Evolutionary conservation across 2,329 filamentous ascomycete species (phyloP).

Genomic region (Harringtonia lauricola): DNA sequence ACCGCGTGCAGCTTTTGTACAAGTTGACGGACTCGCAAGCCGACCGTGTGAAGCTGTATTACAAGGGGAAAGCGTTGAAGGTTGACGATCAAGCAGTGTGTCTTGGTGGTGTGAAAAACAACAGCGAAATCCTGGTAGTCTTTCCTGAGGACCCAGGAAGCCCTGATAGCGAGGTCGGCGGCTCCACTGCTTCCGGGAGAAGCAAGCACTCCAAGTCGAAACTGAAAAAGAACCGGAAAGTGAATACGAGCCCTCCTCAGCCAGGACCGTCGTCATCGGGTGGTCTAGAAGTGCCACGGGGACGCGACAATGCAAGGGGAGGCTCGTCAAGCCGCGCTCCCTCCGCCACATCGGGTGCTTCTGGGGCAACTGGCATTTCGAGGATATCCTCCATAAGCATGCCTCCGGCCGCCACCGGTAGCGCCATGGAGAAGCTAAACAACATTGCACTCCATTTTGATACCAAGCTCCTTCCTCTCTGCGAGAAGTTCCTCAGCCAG

Average conservation of each 20-base stretch:
- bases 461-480: conserved; percentile 53
- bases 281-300: conserved; percentile 21
- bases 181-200: conserved; percentile 13
- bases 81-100: conserved; percentile 46
- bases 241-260: conserved; percentile 29
- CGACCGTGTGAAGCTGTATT: conserved; percentile 53
- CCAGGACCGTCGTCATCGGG: conserved; percentile 23
- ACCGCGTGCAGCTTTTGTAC: conserved; percentile 57
- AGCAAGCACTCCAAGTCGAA: conserved; percentile 16
- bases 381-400: conserved; percentile 8
- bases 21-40: conserved; percentile 43
- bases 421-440: conserved; percentile 51
- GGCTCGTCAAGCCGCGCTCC: background rate
- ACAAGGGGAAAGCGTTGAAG: conserved; percentile 62
- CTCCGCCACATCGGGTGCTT: background rate
- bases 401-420: conserved; percentile 21
- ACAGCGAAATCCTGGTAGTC: conserved; percentile 49
- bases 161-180: conserved; percentile 19
- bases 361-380: conserved; percentile 17
- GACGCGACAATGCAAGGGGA: conserved; percentile 16
- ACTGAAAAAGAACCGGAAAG: conserved; percentile 31
- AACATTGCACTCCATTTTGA: conserved; percentile 55
- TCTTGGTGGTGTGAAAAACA: conserved; percentile 50
- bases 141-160: conserved; percentile 38
- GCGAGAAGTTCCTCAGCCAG: conserved; percentile 45